Evolutionary conservation across 441 rosid species (phyloP), one percentile per base, ranked within the genome.

Genomic region (Adansonia rubrostipa): DNA sequence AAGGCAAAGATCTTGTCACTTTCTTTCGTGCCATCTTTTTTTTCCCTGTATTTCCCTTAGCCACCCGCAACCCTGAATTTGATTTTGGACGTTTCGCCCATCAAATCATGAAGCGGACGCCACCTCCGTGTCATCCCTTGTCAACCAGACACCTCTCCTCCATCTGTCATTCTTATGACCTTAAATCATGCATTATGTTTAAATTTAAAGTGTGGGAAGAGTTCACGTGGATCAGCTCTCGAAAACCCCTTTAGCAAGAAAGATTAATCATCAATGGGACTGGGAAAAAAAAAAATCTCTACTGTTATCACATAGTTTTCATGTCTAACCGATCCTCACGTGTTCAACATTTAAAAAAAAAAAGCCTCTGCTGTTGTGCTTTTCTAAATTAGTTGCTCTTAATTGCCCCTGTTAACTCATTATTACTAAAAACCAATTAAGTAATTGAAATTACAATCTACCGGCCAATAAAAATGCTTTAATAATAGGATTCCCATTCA

Each of bases 1-100:
- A 28, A 19, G 24, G 58, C 62, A 42, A 56, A 75, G 60, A 66
- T 75, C 71, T 62, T 48, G 78, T 80, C 86, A 65, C 75, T 68
- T 77, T 77, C 84, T 71, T 60, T 60, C 57, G 11, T 44, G 57
- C 76, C 28, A 48, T 56, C 6, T 56, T n/a, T 45, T 2, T 11
- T 71, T 17, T 20, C 17, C 19, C 33, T 2, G 33, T 28, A 28
- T 28, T 54, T 56, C 28, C n/a, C 65, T 62, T 36, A 24, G 24
- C 69, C 75, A 62, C 44, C 22, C 57, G 58, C 51, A 42, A 15
- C 24, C 47, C 71, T 36, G 71, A 66, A 66, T 61, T 11, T 71
- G 60, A 71, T 28, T 28, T 28, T 28, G 33, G 33, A 28, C 13
- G 54, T 71, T 71, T 45, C 56, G 45, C 56, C 74, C 36, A 24